Evolutionary conservation across 768 basidiomycete species (phyloP).

Genomic region (Rhizopogon rudus): DNA sequence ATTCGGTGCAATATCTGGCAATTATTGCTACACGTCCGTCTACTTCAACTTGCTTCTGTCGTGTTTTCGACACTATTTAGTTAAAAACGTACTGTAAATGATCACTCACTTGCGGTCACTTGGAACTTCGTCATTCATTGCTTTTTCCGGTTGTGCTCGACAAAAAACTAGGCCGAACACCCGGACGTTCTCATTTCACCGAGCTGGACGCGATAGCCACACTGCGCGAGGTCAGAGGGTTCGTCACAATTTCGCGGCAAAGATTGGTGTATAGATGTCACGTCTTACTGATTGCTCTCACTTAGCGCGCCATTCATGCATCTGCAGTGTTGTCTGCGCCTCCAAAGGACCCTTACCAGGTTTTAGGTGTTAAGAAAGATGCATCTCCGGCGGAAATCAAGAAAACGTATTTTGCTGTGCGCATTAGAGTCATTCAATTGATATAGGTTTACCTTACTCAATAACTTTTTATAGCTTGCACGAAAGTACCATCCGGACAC

Average conservation of each 20-base stretch:
- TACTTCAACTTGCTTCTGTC: neutral
- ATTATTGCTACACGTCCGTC: neutral
- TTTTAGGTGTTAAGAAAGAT: constrained; percentile 84
- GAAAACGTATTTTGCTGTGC: constrained; percentile 93
- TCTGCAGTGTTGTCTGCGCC: constrained; percentile 47
- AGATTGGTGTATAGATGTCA: constrained; percentile 27
- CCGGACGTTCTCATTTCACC: constrained; percentile 37
- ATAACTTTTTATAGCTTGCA: constrained; percentile 64
- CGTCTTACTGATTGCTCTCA: constrained; percentile 15
- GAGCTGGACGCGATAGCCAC: constrained; percentile 31
- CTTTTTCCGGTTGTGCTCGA: constrained; percentile 53
- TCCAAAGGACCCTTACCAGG: constrained; percentile 83
- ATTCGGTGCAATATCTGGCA: neutral
- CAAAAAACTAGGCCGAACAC: constrained; percentile 21
- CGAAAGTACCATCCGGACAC: constrained; percentile 98
- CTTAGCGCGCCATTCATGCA: constrained; percentile 73
- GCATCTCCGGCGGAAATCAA: constrained; percentile 88
- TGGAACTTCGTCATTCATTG: constrained; percentile 47
- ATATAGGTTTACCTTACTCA: constrained; percentile 11
- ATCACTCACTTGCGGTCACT: constrained; percentile 45
- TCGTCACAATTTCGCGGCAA: constrained; percentile 26
- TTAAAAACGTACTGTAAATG: constrained; percentile 30
- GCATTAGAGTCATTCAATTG: constrained; percentile 24
- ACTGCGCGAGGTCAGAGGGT: constrained; percentile 12
- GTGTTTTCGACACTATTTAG: constrained; percentile 4